Percentiles rank a stretch among this genome's conserved stretches.
phyloP scores from a whole-genome alignment of 2,329 filamentous ascomycete genomes.

The Polytolypa hystricis region DNA sequence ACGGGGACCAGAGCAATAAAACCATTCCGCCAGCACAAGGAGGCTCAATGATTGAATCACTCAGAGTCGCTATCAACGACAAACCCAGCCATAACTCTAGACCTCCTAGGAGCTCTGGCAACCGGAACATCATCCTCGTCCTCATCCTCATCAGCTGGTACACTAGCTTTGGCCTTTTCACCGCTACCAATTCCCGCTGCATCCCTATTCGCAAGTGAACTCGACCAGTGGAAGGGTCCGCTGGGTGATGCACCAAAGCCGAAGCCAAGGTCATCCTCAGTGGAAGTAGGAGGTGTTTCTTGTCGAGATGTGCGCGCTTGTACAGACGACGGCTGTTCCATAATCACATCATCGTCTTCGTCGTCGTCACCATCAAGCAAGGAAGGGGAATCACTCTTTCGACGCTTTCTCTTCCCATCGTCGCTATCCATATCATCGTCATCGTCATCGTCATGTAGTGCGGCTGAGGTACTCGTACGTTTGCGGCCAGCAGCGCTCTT shows the following conservation, averaged over 20 bases:
- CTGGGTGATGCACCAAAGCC: slow-evolving; percentile 17
- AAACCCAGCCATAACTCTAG: slow-evolving; percentile 27
- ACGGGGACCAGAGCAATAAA: not conserved
- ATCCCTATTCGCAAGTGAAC: not conserved
- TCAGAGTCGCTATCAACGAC: slow-evolving; percentile 35
- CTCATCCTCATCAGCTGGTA: slow-evolving; percentile 5
- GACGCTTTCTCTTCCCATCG: slow-evolving; percentile 5
- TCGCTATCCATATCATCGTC: slow-evolving; percentile 13
- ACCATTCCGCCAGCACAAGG: not conserved
- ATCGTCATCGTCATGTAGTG: slow-evolving; percentile 8
- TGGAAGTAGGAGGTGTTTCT: slow-evolving; percentile 17
- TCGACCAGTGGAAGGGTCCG: slow-evolving; percentile 4
- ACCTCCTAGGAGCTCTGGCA: slow-evolving; percentile 22
- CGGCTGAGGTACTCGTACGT: slow-evolving; percentile 8
- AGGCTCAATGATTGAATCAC: slow-evolving; percentile 12
- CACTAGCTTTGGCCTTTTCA: not conserved
- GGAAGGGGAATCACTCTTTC: slow-evolving; percentile 2
- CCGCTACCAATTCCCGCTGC: not conserved
- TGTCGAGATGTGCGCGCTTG: slow-evolving; percentile 1
- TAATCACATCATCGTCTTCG: slow-evolving; percentile 3
- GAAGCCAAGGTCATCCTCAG: slow-evolving; percentile 20
- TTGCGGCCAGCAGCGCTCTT: slow-evolving; percentile 9
- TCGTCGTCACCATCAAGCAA: slow-evolving; percentile 8
- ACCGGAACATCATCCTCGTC: slow-evolving; percentile 24
- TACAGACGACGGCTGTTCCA: not conserved